A percentile compares a stretch with the other conserved stretches of the same genome.
These are phyloP conservation scores for Cucumis cinereus DNA, from an alignment of 306 rosid species.

Conservation along the genomic window DNA sequence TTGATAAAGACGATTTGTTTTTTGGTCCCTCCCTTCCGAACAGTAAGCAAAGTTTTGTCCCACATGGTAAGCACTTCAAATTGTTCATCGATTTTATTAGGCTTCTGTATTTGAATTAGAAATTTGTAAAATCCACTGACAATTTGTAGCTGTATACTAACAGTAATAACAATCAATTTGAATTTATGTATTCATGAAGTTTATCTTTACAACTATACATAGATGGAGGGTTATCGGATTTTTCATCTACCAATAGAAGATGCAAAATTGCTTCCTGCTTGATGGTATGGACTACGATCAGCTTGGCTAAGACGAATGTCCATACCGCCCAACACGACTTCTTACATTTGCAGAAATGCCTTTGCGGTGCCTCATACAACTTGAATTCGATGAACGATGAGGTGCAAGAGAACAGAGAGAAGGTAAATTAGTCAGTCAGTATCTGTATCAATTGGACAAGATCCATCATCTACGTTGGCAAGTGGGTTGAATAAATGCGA, in stretches of 20 bases:
- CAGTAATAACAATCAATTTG: not conserved
- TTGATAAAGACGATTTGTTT: not conserved
- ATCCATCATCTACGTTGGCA: conserved; percentile 86
- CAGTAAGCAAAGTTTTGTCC: not conserved
- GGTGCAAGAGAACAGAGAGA: not conserved
- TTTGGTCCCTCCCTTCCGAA: not conserved
- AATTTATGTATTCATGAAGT: not conserved
- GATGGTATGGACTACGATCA: not conserved
- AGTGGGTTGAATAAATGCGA: conserved; percentile 49
- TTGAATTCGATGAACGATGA: not conserved
- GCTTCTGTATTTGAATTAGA: not conserved
- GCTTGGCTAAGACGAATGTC: not conserved
- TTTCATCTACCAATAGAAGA: not conserved
- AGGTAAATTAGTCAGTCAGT: conserved; percentile 23
- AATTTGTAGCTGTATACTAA: not conserved
- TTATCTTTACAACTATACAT: not conserved
- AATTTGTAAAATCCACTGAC: not conserved
- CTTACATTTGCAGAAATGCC: not conserved
- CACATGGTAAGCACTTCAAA: not conserved
- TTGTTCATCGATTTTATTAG: not conserved
- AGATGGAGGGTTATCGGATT: not conserved
- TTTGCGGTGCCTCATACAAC: not conserved
- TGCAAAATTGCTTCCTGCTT: not conserved
- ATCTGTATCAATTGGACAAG: conserved; percentile 48
- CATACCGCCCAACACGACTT: not conserved